These are phyloP conservation scores for Candida rishiriensis DNA, from an alignment of 805 yeast genomes.

Conservation along the genomic window DNA sequence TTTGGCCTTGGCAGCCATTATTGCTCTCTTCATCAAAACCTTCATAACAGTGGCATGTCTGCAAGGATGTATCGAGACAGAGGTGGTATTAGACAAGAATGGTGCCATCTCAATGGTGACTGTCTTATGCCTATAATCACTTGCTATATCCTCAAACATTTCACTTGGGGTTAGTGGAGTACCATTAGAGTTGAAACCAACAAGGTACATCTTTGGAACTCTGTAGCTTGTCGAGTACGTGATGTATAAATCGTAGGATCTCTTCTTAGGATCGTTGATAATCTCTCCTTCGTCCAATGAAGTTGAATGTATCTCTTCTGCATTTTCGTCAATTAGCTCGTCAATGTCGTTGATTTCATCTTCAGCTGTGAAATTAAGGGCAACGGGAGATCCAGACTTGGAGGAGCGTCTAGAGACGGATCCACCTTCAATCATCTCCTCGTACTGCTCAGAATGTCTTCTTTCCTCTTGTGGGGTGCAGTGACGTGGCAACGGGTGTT, in stretches of 20 bases:
- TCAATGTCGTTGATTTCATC: constrained; percentile 41
- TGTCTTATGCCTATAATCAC: constrained; percentile 91
- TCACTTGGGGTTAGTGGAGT: constrained; percentile 79
- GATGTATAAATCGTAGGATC: constrained; percentile 85
- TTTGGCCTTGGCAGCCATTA: constrained; percentile 37
- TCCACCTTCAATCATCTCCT: constrained; percentile 21
- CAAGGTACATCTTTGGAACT: constrained; percentile 90
- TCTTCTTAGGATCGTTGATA: constrained; percentile 37
- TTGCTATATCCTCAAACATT: constrained; percentile 92
- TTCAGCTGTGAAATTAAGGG: constrained; percentile 12
- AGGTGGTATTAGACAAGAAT: constrained; percentile 65
- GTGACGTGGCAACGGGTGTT: constrained; percentile 9
- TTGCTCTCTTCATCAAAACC: constrained; percentile 73
- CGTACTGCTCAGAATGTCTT: constrained; percentile 23
- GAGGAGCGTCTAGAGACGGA: constrained; percentile 2
- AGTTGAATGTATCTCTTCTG: constrained; percentile 30
- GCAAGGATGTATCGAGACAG: constrained; percentile 94
- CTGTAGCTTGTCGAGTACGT: constrained; percentile 92
- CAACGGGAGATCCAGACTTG: constrained; percentile 4
- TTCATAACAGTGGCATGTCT: constrained; percentile 94
- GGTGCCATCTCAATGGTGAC: constrained; percentile 95
- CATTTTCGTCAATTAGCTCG: constrained; percentile 32
- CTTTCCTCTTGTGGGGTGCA: constrained; percentile 21
- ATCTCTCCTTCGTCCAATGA: constrained; percentile 31
- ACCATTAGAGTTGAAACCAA: constrained; percentile 82